Conservation (phyloP, 805 yeast genomes). For the Candida tallmaniae region DNA sequence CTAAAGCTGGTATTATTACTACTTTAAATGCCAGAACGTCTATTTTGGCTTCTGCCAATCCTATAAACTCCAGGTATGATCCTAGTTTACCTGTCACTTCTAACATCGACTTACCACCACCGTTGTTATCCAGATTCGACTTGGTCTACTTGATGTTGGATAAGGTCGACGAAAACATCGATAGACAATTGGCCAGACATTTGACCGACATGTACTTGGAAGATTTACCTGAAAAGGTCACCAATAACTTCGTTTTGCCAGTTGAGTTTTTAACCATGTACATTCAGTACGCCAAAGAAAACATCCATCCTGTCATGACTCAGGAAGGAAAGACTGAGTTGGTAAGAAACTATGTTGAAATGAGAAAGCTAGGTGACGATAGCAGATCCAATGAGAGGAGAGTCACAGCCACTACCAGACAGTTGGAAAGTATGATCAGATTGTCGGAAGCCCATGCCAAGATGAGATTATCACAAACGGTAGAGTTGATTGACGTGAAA, state of each 20-base stretch:
- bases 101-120: slow-evolving; percentile 96
- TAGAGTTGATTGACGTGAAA: slow-evolving; percentile 74
- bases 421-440: slow-evolving; percentile 92
- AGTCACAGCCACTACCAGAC: slow-evolving; percentile 97
- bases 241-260: slow-evolving; percentile 67
- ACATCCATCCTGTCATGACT: slow-evolving; percentile 73
- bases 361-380: slow-evolving; percentile 94
- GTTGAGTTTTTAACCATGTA: slow-evolving; percentile 84
- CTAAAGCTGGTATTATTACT: slow-evolving; percentile 97
- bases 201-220: slow-evolving; percentile 89
- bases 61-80: slow-evolving; percentile 91
- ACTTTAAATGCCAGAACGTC: slow-evolving; percentile 96
- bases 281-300: slow-evolving; percentile 91
- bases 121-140: slow-evolving; percentile 90
- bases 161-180: slow-evolving; percentile 81
- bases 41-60: slow-evolving; percentile 93
- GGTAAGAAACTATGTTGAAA: slow-evolving; percentile 83
- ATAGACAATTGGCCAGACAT: slow-evolving; percentile 84
- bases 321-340: slow-evolving; percentile 78
- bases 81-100: slow-evolving; percentile 93
- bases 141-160: slow-evolving; percentile 89
- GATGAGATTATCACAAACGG: slow-evolving; percentile 74
- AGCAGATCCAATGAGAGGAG: slow-evolving; percentile 79
- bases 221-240: slow-evolving; percentile 72
- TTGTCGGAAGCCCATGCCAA: slow-evolving; percentile 96